Evolutionary conservation across 1,284 basidiomycete species (phyloP).

Genomic region (Rhodotorula sp.): DNA sequence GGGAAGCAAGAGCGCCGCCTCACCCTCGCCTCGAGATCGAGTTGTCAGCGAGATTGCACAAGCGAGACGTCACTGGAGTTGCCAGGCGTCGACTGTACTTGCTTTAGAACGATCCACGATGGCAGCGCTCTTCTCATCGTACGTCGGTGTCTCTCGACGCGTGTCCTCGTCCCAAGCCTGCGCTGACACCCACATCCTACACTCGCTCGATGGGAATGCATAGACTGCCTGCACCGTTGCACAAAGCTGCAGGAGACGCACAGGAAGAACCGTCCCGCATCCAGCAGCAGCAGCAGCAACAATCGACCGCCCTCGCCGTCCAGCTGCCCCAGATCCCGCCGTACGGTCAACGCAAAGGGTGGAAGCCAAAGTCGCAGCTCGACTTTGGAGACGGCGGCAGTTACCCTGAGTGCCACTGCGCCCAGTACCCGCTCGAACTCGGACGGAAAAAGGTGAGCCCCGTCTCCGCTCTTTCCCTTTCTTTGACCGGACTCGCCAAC

Average conservation of each 20-base stretch:
- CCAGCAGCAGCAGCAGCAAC: background rate
- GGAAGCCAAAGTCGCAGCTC: slow-evolving; percentile 77
- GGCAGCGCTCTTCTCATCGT: slow-evolving; percentile 32
- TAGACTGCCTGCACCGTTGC: slow-evolving; percentile 64
- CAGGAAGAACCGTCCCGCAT: slow-evolving; percentile 2
- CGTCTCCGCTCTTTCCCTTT: background rate
- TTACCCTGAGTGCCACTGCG: slow-evolving; percentile 95
- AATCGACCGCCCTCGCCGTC: slow-evolving; percentile 47
- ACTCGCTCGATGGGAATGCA: too few species aligned
- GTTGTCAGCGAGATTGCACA: too few species aligned
- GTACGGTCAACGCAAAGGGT: slow-evolving; percentile 80
- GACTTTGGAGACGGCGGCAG: slow-evolving; percentile 93
- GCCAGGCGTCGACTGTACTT: too few species aligned
- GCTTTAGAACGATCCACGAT: background rate
- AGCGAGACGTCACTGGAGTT: too few species aligned
- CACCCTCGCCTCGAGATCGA: too few species aligned
- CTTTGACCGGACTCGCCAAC: background rate
- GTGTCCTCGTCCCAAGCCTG: background rate
- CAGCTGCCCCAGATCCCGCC: slow-evolving; percentile 58
- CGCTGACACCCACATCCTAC: background rate
- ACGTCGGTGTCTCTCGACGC: background rate
- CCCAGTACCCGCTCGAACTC: slow-evolving; percentile 95
- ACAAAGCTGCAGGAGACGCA: slow-evolving; percentile 60
- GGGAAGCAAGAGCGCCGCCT: too few species aligned
- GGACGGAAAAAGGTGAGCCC: slow-evolving; percentile 77